Evolutionary conservation across 192 early-diverging fungal species (phyloP).

Genomic region (Mortierella hygrophila): DNA sequence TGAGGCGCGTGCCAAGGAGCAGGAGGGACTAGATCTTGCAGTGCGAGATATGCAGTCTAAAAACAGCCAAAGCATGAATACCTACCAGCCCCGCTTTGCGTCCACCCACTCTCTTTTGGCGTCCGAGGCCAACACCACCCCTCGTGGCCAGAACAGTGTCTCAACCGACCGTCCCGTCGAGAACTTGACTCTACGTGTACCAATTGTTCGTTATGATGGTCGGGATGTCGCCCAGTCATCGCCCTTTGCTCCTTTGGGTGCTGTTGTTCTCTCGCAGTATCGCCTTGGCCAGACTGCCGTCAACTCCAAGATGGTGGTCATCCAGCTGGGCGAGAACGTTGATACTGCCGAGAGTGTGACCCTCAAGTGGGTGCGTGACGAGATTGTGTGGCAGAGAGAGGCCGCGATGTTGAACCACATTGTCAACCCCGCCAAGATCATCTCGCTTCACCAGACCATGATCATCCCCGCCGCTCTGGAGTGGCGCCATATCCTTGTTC

Average conservation of each 20-base stretch:
- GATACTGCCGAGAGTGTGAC: constrained; percentile 54
- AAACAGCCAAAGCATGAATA: constrained; percentile 20
- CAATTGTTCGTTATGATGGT: constrained; percentile 54
- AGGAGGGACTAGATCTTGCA: constrained; percentile 30
- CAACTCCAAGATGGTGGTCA: constrained; percentile 47
- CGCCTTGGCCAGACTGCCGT: constrained; percentile 50
- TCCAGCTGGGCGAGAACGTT: constrained; percentile 53
- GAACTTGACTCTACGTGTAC: constrained; percentile 48
- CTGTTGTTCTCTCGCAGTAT: constrained; percentile 54
- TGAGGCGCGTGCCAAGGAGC: constrained; percentile 30
- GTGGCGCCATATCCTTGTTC: constrained; percentile 52
- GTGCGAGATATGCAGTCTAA: constrained; percentile 46
- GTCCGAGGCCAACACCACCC: constrained; percentile 34
- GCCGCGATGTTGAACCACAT: constrained; percentile 58
- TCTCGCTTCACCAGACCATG: constrained; percentile 53
- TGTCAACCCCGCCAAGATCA: constrained; percentile 54
- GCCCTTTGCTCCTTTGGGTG: constrained; percentile 37
- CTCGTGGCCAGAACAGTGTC: constrained; percentile 40
- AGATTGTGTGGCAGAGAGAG: constrained; percentile 57
- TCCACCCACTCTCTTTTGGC: constrained; percentile 43
- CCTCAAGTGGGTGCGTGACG: constrained; percentile 55
- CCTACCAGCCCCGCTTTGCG: constrained; percentile 29
- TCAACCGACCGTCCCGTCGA: constrained; percentile 47
- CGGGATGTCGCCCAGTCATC: constrained; percentile 49
- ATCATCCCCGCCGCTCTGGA: constrained; percentile 55